Evolutionary conservation across 1,284 basidiomycete species (phyloP).

Genomic region (Puccinia hordei): DNA sequence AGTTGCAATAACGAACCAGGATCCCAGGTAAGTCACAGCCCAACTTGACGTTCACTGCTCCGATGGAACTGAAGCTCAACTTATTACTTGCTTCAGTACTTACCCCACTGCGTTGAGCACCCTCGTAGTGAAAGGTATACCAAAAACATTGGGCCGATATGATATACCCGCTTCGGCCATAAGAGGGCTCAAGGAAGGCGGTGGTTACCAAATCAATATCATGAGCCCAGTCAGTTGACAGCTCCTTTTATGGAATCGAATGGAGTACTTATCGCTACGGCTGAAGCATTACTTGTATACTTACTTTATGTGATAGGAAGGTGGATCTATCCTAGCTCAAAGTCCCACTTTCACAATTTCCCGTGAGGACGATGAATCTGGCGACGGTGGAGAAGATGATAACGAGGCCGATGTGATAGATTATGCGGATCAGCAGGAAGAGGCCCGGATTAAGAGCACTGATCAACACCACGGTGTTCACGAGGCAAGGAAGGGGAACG

Average conservation of each 20-base stretch:
- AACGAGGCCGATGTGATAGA: neutral
- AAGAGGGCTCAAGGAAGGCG: slow-evolving; percentile 24
- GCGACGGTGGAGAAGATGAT: neutral
- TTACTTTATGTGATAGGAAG: slow-evolving; percentile 12
- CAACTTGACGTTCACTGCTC: neutral
- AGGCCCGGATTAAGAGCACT: neutral
- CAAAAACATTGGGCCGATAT: neutral
- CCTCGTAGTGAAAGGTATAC: slow-evolving; percentile 2
- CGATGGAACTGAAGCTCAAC: neutral
- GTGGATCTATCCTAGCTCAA: slow-evolving; percentile 36
- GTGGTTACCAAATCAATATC: slow-evolving; percentile 39
- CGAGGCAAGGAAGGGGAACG: slow-evolving; percentile 20
- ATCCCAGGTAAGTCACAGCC: slow-evolving; percentile 26
- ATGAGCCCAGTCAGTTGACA: slow-evolving; percentile 25
- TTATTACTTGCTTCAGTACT: slow-evolving; percentile 6
- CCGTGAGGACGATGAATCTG: slow-evolving; percentile 8
- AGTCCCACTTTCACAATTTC: slow-evolving; percentile 39
- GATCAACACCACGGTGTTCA: neutral
- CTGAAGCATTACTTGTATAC: neutral
- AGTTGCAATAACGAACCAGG: slow-evolving; percentile 26
- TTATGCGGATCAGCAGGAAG: neutral
- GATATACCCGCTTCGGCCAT: slow-evolving; percentile 23
- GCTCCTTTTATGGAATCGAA: neutral
- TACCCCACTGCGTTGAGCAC: slow-evolving; percentile 29
- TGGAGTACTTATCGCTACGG: neutral